Evolutionary conservation across 768 basidiomycete species (phyloP), one percentile per base, ranked within the genome.

Genomic region (Russula olivacea): DNA sequence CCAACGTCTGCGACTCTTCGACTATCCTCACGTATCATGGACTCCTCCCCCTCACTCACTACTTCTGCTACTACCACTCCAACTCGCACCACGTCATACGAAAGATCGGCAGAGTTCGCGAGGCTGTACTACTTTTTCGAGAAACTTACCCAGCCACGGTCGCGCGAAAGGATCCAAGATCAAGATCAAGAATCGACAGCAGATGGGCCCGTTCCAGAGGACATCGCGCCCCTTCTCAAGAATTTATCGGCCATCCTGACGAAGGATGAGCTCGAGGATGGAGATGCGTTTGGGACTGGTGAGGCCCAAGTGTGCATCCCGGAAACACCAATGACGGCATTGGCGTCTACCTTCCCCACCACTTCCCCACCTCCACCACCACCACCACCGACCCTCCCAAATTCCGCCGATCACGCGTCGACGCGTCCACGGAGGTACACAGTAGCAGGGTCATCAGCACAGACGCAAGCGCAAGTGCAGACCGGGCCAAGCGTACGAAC

Each of bases 41-140:
- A 56, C 55, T 32, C 55, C 15, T 23, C 61, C n/a, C n/a, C n/a
- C 11, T 19, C 55, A 17, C 21, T 56, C 19, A 1, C 41, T 10
- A 12, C 25, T 40, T 2, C 25, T 19, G 49, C 57, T 40, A 55
- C 10, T 12, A 54, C 58, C 28, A 49, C 23, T 17, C 11, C 45
- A 21, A 25, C 52, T 25, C 56, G 25, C 19, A 28, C 28, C 19
- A 53, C 15, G 41, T 4, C 21, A 9, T 45, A 54, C 32, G 59
- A 66, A 25, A 63, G 61, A 52, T 63, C 65, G 14, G 61, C 67
- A 15, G 67, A 68, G 41, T 68, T 68, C 47, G 65, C 61, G 5
- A 59, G 65, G 34, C 41, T 68, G 14, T 67, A 63, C 51, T 67
- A 68, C 61, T 68, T 66, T 45, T 68, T 68, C 57, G 65, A 67